Conservation (phyloP, 495 filamentous ascomycete species). For the Talaromyces thailandensis region DNA sequence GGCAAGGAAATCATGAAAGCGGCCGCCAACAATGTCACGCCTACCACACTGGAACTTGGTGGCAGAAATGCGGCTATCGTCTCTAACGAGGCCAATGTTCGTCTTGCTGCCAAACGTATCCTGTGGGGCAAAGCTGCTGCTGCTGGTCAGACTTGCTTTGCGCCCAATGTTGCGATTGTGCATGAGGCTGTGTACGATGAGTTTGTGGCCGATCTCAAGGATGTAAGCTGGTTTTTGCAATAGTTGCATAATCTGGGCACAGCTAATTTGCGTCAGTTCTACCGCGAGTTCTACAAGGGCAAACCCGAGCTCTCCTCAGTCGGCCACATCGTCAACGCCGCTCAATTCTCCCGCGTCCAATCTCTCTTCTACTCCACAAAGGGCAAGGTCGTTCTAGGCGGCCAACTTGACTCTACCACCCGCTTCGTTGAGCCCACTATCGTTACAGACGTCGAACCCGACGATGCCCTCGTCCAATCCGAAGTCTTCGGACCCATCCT, state of each 20-base stretch:
- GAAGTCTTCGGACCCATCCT: constrained; percentile 84
- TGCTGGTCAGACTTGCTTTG: constrained; percentile 52
- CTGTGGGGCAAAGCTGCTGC: constrained; percentile 73
- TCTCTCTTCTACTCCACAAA: constrained; percentile 60
- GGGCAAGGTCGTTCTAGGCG: constrained; percentile 71
- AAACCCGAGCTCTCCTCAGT: constrained; percentile 11
- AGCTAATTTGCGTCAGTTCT: constrained; percentile 7
- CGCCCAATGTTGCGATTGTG: constrained; percentile 63
- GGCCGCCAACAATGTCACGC: constrained; percentile 81
- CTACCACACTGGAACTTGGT: constrained; percentile 74
- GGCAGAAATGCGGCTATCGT: constrained; percentile 80
- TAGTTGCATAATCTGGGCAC: neutral
- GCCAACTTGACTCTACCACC: constrained; percentile 54
- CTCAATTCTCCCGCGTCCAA: constrained; percentile 73
- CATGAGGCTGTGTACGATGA: constrained; percentile 56
- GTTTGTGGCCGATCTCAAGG: constrained; percentile 53
- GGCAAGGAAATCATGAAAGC: constrained; percentile 76
- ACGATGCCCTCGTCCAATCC: constrained; percentile 64
- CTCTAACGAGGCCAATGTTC: constrained; percentile 62
- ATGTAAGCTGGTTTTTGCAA: constrained; percentile 41
- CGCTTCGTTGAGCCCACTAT: constrained; percentile 73
- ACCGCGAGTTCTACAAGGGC: constrained; percentile 37
- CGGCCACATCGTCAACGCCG: constrained; percentile 60
- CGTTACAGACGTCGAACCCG: constrained; percentile 52
- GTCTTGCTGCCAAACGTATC: constrained; percentile 64